Conservation (phyloP, 345 rosid species). For the Bruguiera sexangula region DNA sequence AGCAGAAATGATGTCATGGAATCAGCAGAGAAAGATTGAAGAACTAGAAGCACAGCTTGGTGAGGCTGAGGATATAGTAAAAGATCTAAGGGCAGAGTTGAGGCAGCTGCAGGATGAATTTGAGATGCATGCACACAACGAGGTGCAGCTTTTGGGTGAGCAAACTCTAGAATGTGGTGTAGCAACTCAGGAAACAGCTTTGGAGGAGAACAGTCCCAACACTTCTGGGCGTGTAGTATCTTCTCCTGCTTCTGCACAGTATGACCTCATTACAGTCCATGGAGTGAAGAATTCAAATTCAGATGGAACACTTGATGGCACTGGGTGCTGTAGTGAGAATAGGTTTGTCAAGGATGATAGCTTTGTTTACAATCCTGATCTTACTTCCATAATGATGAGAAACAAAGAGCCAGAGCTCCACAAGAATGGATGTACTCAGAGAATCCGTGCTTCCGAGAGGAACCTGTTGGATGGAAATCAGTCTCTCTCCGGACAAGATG, state of each 20-base stretch:
- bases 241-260: conserved; percentile 32
- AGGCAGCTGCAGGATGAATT: conserved; percentile 57
- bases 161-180: conserved; percentile 16
- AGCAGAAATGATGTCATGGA: conserved; percentile 49
- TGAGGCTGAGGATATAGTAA: conserved; percentile 82
- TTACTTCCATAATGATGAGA: conserved; percentile 64
- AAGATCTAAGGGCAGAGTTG: conserved; percentile 77
- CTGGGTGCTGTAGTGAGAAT: conserved; percentile 29
- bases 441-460: conserved; percentile 54
- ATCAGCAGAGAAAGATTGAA: conserved; percentile 58
- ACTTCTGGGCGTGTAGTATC: conserved; percentile 26
- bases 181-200: conserved; percentile 20
- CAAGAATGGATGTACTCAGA: conserved; percentile 52
- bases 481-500: conserved; percentile 34
- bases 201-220: conserved; percentile 27
- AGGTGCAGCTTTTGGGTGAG: conserved; percentile 21
- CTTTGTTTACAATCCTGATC: conserved; percentile 48
- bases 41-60: conserved; percentile 90
- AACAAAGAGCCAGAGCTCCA: conserved; percentile 54
- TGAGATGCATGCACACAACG: conserved; percentile 37
- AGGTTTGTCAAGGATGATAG: conserved; percentile 39
- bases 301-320: conserved; percentile 26
- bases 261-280: conserved; percentile 25
- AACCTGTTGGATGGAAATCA: conserved; percentile 33
- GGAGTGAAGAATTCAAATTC: conserved; percentile 31